Evolutionary conservation across 2,329 filamentous ascomycete species (phyloP).

Genomic region (Lasiodiplodia sp.): DNA sequence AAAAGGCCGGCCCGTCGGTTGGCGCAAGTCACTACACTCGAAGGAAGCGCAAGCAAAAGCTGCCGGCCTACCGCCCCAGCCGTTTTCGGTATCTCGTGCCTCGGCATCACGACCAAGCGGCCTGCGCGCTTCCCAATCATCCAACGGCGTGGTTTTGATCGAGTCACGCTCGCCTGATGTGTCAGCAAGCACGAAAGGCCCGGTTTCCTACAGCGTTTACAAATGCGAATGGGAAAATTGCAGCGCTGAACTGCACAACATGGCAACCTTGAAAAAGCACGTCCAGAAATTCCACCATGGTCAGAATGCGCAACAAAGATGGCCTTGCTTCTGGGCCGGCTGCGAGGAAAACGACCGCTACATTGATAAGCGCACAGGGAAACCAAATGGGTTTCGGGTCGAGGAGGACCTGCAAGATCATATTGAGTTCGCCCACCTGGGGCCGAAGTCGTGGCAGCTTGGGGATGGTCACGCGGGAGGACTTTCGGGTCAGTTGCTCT

Average conservation of each 20-base stretch:
- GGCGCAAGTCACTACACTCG: conserved; percentile 55
- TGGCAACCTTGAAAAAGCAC: conserved; percentile 66
- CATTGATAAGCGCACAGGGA: conserved; percentile 23
- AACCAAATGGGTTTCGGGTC: conserved; percentile 45
- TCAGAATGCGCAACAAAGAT: conserved; percentile 3
- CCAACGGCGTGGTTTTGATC: conserved; percentile 34
- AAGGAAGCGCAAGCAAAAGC: conserved; percentile 38
- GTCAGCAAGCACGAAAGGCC: conserved; percentile 30
- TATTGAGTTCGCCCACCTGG: conserved; percentile 60
- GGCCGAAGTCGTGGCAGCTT: conserved; percentile 61
- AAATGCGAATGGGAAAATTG: conserved; percentile 67
- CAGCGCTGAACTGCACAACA: conserved; percentile 65
- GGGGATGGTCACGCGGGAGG: conserved; percentile 66
- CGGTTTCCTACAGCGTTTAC: conserved; percentile 53
- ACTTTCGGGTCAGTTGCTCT: conserved; percentile 55
- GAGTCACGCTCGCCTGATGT: conserved; percentile 44
- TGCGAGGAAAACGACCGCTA: conserved; percentile 45
- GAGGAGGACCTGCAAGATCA: conserved; percentile 58
- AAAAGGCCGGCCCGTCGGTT: conserved; percentile 58
- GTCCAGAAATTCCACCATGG: conserved; percentile 60
- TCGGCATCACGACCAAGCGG: conserved; percentile 8
- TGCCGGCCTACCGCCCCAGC: conserved; percentile 33
- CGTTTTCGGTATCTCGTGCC: not conserved
- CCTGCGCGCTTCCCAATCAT: not conserved
- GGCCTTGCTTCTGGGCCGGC: conserved; percentile 53